Conservation (phyloP, 768 basidiomycete species). For the Phylloporus sp. region DNA sequence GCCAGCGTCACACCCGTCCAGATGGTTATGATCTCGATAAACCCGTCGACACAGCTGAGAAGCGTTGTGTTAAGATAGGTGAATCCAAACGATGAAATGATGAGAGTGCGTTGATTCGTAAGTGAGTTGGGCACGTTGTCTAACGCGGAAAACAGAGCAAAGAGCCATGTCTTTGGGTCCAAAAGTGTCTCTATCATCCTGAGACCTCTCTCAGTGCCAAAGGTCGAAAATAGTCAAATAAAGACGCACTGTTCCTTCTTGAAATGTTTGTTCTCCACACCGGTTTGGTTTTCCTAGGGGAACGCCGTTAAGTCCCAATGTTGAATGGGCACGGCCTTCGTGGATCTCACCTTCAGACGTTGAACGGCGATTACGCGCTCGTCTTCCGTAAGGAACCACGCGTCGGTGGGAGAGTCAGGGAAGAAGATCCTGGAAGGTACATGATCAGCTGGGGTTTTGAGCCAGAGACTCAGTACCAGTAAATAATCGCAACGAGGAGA, state of each 20-base stretch:
- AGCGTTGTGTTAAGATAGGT: slow-evolving; percentile 62
- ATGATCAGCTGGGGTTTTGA: neutral
- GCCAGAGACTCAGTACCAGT: slow-evolving; percentile 41
- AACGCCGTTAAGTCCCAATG: neutral
- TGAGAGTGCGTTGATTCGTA: slow-evolving; percentile 63
- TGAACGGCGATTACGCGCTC: slow-evolving; percentile 62
- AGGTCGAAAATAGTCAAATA: neutral
- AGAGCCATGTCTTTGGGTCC: slow-evolving; percentile 76
- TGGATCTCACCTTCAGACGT: slow-evolving; percentile 52
- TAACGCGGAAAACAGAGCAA: slow-evolving; percentile 62
- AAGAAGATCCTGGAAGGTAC: slow-evolving; percentile 50
- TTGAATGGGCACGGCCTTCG: neutral
- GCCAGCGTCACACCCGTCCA: slow-evolving; percentile 60
- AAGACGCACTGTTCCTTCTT: slow-evolving; percentile 70
- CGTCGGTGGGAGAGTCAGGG: slow-evolving; percentile 70
- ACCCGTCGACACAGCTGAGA: slow-evolving; percentile 61
- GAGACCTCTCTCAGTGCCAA: neutral
- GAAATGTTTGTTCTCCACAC: slow-evolving; percentile 78
- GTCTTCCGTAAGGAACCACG: slow-evolving; percentile 67
- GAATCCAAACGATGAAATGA: slow-evolving; percentile 66
- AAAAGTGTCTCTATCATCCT: slow-evolving; percentile 66
- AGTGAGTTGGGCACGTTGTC: slow-evolving; percentile 64
- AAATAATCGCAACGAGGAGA: slow-evolving; percentile 45
- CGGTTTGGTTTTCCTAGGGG: slow-evolving; percentile 66
- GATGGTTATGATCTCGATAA: slow-evolving; percentile 66